phyloP scores from a whole-genome alignment of 192 early-diverging fungal genomes.

The Coemansia sp. region DNA sequence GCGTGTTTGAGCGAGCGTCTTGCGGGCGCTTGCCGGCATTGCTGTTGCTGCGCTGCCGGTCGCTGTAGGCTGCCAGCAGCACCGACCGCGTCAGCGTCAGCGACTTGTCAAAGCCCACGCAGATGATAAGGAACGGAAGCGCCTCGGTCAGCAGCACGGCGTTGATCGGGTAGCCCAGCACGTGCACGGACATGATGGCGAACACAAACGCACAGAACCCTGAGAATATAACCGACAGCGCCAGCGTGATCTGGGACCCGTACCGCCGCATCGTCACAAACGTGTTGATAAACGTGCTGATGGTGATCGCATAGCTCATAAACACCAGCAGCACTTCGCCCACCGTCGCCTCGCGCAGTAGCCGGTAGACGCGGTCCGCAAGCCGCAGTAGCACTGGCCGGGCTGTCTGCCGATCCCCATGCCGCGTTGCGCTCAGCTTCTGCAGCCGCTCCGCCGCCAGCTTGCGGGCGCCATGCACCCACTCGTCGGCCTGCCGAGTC shows the following conservation, averaged over 20 bases:
- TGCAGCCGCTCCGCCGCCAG: constrained; percentile 24
- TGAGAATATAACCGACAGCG: constrained; percentile 65
- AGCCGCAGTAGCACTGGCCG: constrained; percentile 27
- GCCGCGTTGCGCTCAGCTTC: constrained; percentile 9
- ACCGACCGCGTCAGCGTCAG: constrained; percentile 80
- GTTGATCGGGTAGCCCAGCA: constrained; percentile 67
- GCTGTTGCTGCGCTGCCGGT: constrained; percentile 24
- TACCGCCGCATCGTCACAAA: constrained; percentile 82
- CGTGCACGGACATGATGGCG: constrained; percentile 66
- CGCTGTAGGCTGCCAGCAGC: constrained; percentile 54
- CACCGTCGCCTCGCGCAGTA: constrained; percentile 68
- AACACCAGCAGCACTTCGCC: constrained; percentile 78
- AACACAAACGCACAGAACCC: constrained; percentile 77
- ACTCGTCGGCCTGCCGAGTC: constrained; percentile 18
- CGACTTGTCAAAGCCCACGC: constrained; percentile 88
- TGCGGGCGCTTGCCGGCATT: neutral
- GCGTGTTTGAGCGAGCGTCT: constrained; percentile 20
- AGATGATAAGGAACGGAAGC: constrained; percentile 86
- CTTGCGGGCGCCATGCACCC: constrained; percentile 23
- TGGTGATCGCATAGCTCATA: constrained; percentile 78
- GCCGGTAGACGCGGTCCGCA: constrained; percentile 56
- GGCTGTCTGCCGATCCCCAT: neutral
- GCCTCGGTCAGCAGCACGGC: constrained; percentile 78
- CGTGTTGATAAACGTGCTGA: constrained; percentile 73
- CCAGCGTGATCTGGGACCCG: constrained; percentile 78